These are phyloP conservation scores for Globisporangium nodosum DNA, from an alignment of 352 stramenopile species.

Conservation along the genomic window DNA sequence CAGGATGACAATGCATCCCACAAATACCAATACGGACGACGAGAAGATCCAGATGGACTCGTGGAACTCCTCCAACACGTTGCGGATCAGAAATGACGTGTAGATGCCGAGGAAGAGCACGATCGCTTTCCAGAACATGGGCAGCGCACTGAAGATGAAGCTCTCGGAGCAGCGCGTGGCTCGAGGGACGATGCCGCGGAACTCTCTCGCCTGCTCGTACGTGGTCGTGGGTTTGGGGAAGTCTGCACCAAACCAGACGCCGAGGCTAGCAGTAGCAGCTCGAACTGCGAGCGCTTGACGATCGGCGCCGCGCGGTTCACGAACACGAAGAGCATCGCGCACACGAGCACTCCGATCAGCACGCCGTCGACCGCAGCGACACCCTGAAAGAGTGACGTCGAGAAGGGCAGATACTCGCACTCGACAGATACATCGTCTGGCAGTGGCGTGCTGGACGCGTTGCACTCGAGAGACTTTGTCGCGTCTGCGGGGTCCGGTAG, in stretches of 20 bases:
- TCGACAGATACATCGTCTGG: too few species aligned
- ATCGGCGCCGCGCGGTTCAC: too few species aligned
- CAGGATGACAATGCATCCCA: slow-evolving; percentile 25
- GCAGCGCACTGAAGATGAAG: slow-evolving; percentile 19
- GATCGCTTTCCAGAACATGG: slow-evolving; percentile 38
- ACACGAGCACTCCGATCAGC: too few species aligned
- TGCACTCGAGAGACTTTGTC: too few species aligned
- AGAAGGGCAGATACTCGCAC: too few species aligned
- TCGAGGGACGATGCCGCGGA: slow-evolving; percentile 3
- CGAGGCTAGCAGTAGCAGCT: too few species aligned
- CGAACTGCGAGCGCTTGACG: too few species aligned
- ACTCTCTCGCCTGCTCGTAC: background rate
- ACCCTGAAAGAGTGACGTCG: too few species aligned
- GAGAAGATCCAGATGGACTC: slow-evolving; percentile 22
- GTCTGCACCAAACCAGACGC: slow-evolving; percentile 18
- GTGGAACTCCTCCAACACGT: slow-evolving; percentile 8
- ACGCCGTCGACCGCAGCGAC: too few species aligned
- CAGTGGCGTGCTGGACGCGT: too few species aligned
- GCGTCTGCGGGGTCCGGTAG: too few species aligned
- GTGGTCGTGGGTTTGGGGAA: slow-evolving; percentile 14
- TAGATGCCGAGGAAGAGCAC: slow-evolving; percentile 12
- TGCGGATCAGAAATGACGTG: slow-evolving; percentile 9
- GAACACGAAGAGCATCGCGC: too few species aligned
- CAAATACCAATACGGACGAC: slow-evolving; percentile 20
- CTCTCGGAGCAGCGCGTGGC: slow-evolving; percentile 4